Conservation (phyloP, 768 basidiomycete species). For the Collybia nuda region DNA sequence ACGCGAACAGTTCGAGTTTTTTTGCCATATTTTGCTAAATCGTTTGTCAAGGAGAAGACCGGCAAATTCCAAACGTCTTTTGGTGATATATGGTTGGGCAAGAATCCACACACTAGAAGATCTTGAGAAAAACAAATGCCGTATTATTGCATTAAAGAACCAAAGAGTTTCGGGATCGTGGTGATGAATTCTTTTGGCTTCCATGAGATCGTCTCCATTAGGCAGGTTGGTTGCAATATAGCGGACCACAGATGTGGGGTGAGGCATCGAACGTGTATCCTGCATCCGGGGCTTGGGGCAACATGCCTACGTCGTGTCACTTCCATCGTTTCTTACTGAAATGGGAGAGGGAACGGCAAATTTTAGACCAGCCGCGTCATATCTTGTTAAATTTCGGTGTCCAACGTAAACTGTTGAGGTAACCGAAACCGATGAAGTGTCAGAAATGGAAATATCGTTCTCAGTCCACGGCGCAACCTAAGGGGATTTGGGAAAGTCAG, state of each 20-base stretch:
- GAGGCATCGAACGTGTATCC: constrained; percentile 59
- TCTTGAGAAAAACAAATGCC: constrained; percentile 10
- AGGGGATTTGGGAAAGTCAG: too few species aligned
- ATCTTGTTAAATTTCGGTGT: too few species aligned
- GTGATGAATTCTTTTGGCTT: constrained; percentile 24
- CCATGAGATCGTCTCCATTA: constrained; percentile 30
- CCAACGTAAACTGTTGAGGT: too few species aligned
- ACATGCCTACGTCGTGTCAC: constrained; percentile 69
- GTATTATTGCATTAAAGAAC: constrained; percentile 21
- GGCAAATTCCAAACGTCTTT: constrained; percentile 17
- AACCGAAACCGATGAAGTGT: too few species aligned
- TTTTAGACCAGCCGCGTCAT: constrained; percentile 5
- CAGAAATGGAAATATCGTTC: too few species aligned
- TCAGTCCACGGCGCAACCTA: too few species aligned
- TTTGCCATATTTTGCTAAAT: constrained; percentile 29
- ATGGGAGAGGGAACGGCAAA: constrained; percentile 53
- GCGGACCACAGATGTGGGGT: constrained; percentile 45
- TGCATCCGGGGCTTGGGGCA: constrained; percentile 65
- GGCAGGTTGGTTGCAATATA: constrained; percentile 54
- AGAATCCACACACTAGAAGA: constrained; percentile 8
- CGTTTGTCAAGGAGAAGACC: constrained; percentile 20
- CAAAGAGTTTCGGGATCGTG: constrained; percentile 19
- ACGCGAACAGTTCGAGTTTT: constrained; percentile 44
- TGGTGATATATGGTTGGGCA: constrained; percentile 6
- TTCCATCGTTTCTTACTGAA: constrained; percentile 56